Evolutionary conservation across 2,329 filamentous ascomycete genomes (phyloP).

Genomic region (Colletotrichum shisoi): DNA sequence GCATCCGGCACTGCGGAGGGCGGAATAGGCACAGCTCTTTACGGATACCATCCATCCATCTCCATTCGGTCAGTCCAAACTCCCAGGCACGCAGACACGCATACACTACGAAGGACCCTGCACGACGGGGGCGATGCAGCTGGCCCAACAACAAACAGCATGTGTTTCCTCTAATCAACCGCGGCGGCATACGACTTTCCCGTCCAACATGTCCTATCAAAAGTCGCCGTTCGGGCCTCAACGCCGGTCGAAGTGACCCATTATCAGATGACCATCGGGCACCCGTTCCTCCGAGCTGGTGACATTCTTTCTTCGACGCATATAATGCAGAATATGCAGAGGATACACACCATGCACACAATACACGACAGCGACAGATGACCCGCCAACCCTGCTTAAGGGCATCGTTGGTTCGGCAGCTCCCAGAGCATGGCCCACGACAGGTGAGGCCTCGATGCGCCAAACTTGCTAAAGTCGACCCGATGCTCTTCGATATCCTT

Average conservation of each 20-base stretch:
- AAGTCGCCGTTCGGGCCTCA: neutral
- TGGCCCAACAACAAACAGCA: neutral
- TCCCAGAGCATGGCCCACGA: constrained; percentile 40
- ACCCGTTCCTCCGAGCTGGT: neutral
- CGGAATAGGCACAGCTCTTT: too few relatives aligned
- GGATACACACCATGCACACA: too few relatives aligned
- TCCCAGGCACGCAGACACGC: too few relatives aligned
- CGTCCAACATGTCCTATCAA: constrained; percentile 16
- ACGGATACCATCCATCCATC: too few relatives aligned
- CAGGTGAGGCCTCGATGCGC: constrained; percentile 17
- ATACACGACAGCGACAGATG: neutral
- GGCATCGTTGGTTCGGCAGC: constrained; percentile 26
- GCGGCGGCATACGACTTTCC: constrained; percentile 3
- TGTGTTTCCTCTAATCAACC: constrained; percentile 16
- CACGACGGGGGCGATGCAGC: constrained; percentile 5
- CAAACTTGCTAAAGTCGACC: constrained; percentile 31
- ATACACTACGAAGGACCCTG: neutral
- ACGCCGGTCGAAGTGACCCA: neutral
- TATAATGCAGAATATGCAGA: too few relatives aligned
- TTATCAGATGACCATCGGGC: constrained; percentile 5
- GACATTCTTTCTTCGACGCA: neutral
- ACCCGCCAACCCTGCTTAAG: neutral
- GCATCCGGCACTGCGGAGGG: too few relatives aligned
- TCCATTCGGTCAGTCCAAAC: too few relatives aligned
- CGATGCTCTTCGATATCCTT: constrained; percentile 42